Evolutionary conservation across 208 protist genomes (phyloP), one percentile per base, ranked within the genome.

Genomic region (Leishmania amazonensis): DNA sequence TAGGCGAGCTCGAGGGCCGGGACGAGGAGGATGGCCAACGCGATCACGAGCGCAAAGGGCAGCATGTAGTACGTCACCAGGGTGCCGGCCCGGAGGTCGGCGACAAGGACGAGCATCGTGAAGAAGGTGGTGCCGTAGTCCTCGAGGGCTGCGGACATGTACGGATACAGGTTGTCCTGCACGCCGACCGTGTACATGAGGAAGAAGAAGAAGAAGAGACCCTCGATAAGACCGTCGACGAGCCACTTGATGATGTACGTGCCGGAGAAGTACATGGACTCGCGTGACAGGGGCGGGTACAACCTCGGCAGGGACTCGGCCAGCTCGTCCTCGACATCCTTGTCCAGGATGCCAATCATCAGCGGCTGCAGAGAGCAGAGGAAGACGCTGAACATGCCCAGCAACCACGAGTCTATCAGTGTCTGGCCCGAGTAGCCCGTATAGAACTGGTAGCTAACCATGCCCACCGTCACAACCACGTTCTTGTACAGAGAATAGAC

Each of bases 401-500:
- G 75, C 67, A 97, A 78, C 95, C 95, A 98, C 40, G 90, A 92
- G 78, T 98, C 94, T 75, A 96, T 92, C 65, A 97, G 85, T 35
- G 91, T 40, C 83, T 92, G 82, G n/a, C 94, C 97, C 3, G 96
- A 97, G 87, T 93, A 99, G 57, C 88, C 92, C 57, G 80, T 83
- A 84, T 89, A 98, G 72, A 93, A 92, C 71, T 79, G 78, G 83
- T 97, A 99, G 54, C 81, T 89, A 49, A 97, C 91, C 73, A 97
- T 89, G 11, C 89, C 85, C 35, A 96, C 81, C 38, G 92, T 91
- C 47, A 99, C 83, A 11, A 96, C 80, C 24, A 99, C 87, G 81
- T 99, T 99, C 87, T 99, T 99, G 87, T 99, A 99, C 62, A 99
- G 97, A 68, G 89, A 98, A 85, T 97, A 99, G 8, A 98, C 78